Conservation (phyloP, 2,329 filamentous ascomycete species). For the Penicillium paneum region DNA sequence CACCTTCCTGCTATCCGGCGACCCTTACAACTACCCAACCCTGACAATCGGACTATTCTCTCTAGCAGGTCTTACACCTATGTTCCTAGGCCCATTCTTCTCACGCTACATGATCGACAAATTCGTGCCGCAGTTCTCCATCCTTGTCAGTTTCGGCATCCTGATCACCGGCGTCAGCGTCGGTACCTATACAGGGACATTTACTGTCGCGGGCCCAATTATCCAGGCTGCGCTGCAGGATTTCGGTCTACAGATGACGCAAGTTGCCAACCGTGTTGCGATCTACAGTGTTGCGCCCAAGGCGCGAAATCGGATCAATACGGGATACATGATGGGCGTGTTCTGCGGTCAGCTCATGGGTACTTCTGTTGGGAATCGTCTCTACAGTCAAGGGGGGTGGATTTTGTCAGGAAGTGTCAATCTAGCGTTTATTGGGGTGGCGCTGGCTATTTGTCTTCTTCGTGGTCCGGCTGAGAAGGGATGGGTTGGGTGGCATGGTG, state of each 20-base stretch:
- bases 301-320: constrained; percentile 72
- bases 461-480: constrained; percentile 56
- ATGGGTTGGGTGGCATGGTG: constrained; percentile 62
- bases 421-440: constrained; percentile 53
- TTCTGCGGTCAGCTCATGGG: constrained; percentile 75
- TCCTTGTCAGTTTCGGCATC: constrained; percentile 60
- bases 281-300: constrained; percentile 71
- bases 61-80: constrained; percentile 69
- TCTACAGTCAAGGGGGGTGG: constrained; percentile 59
- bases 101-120: constrained; percentile 67
- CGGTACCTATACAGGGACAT: constrained; percentile 66
- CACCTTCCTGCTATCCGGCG: constrained; percentile 70
- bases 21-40: constrained; percentile 66
- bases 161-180: constrained; percentile 61
- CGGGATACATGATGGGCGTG: constrained; percentile 73
- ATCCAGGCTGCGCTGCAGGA: constrained; percentile 70
- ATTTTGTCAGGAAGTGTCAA: constrained; percentile 55
- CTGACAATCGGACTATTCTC: constrained; percentile 74
- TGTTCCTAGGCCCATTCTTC: constrained; percentile 66
- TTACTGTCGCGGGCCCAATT: constrained; percentile 67
- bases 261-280: constrained; percentile 64
- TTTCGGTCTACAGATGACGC: constrained; percentile 67
- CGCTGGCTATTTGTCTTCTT: constrained; percentile 46
- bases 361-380: constrained; percentile 56
- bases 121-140: constrained; percentile 65